phyloP scores from a whole-genome alignment of 331 rosid species.

The Malus hybrid region DNA sequence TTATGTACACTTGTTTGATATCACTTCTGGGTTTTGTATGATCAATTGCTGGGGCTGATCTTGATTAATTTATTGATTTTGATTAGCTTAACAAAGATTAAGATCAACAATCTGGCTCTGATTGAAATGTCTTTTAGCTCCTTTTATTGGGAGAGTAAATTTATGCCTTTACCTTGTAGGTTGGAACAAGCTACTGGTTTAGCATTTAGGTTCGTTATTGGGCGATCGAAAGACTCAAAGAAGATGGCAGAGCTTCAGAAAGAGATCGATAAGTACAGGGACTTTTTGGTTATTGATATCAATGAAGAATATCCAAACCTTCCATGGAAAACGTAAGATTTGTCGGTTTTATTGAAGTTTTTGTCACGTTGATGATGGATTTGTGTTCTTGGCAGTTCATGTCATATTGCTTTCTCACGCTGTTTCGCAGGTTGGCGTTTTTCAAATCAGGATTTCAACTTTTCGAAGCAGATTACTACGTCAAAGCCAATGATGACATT shows the following conservation, averaged over 20 bases:
- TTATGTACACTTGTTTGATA: not conserved
- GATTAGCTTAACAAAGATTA: not conserved
- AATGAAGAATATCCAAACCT: constrained; percentile 28
- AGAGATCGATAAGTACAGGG: constrained; percentile 34
- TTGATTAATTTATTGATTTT: not conserved
- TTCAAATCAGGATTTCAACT: constrained; percentile 29
- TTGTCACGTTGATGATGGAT: not conserved
- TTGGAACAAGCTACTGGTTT: constrained; percentile 36
- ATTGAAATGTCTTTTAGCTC: not conserved
- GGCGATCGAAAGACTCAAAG: constrained; percentile 18
- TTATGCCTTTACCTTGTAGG: not conserved
- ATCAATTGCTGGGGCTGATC: not conserved
- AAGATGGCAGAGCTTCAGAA: constrained; percentile 15
- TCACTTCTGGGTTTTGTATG: not conserved
- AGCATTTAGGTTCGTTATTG: constrained; percentile 34
- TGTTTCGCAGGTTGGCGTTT: constrained; percentile 21
- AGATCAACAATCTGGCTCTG: not conserved
- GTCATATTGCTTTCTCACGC: not conserved
- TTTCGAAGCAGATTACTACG: constrained; percentile 32
- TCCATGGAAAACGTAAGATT: constrained; percentile 23
- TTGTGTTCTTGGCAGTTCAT: constrained; percentile 4
- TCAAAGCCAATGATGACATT: constrained; percentile 36
- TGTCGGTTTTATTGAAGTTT: not conserved
- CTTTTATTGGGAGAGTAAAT: not conserved
- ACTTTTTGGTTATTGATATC: constrained; percentile 25